Base-by-base conservation (phyloP, 805 yeast genomes). In the Candida chilensis region DNA sequence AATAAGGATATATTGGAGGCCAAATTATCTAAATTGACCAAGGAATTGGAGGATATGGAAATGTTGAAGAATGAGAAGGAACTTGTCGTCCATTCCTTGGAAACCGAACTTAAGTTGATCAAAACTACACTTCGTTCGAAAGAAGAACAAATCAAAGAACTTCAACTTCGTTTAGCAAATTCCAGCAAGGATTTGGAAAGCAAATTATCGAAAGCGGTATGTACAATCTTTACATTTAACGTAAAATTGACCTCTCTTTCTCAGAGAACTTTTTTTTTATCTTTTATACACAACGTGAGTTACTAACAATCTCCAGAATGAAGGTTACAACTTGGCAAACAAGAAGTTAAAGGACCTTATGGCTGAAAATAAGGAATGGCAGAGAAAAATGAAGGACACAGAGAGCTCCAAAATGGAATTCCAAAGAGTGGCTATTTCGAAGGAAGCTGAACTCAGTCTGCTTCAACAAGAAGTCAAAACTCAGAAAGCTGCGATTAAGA, bases 301-400 rank as follows among this genome's bases (percentile, higher is more conserved):
- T 24, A 22, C 24, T 27, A 27, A 28, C 27, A 4, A 11, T 24
- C 20, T 35, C 27, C 27, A 48, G 50, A 35, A 30, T 12, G 24
- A 33, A 8, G 38, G 44, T 8, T 41, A 40, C 26, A 43, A 32
- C 12, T 25, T 45, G 17, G 61, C 71, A 5, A 53, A 54, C 35
- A 49, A 47, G 18, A 52, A 60, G 20, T 40, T 69, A 12, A 47
- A 56, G 28, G 49, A 55, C 4, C 44, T 67, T 16, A 44, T 63
- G 2, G 52, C 51, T 3, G 80, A 69, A 35, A 74, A 72, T 38
- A 50, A 50, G 17, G 51, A 45, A n/a, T 44, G 73, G 12, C 50
- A 63, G 25, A 21, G 45, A 42, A 6, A 60, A 65, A 32, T 30
- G 74, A n/a, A 48, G 51, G 7, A 35, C 48, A 5, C 44, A 61